phyloP scores from a whole-genome alignment of 352 stramenopile genomes.

The Pythium guiyangense region DNA sequence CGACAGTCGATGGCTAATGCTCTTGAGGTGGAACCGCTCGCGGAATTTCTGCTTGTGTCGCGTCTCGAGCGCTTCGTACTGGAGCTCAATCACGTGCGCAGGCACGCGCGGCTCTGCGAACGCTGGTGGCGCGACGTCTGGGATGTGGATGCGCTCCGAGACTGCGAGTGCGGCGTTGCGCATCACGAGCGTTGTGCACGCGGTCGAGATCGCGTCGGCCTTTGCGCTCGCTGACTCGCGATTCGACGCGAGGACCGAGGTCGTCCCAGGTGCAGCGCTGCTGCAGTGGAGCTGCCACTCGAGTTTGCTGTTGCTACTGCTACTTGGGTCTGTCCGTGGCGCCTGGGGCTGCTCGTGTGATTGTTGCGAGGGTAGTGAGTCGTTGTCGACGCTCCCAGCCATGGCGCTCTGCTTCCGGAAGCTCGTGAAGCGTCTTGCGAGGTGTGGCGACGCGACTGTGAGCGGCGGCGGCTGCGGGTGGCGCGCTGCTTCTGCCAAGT shows the following conservation, averaged over 20 bases:
- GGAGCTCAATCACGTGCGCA: slow-evolving; percentile 53
- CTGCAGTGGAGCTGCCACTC: slow-evolving; percentile 9
- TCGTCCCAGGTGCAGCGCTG: neutral
- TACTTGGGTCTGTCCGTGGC: neutral
- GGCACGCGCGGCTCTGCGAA: slow-evolving; percentile 32
- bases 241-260: slow-evolving; percentile 1
- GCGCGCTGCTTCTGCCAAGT: slow-evolving; percentile 16
- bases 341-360: neutral
- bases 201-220: slow-evolving; percentile 9
- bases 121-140: slow-evolving; percentile 24
- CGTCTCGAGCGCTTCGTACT: slow-evolving; percentile 47
- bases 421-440: slow-evolving; percentile 24
- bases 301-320: neutral
- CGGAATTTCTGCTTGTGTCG: slow-evolving; percentile 43
- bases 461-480: slow-evolving; percentile 1
- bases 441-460: slow-evolving; percentile 4
- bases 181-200: slow-evolving; percentile 60
- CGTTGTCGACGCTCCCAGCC: neutral
- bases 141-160: slow-evolving; percentile 47
- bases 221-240: slow-evolving; percentile 1
- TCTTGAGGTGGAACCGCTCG: slow-evolving; percentile 52
- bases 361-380: neutral
- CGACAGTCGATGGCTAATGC: slow-evolving; percentile 59
- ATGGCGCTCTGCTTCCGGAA: slow-evolving; percentile 15
- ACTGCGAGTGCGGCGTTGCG: slow-evolving; percentile 41